A percentile compares a stretch with the other conserved stretches of the same genome.
phyloP scores from a whole-genome alignment of 1,284 basidiomycete species.

The Fomitopsis pinicola region DNA sequence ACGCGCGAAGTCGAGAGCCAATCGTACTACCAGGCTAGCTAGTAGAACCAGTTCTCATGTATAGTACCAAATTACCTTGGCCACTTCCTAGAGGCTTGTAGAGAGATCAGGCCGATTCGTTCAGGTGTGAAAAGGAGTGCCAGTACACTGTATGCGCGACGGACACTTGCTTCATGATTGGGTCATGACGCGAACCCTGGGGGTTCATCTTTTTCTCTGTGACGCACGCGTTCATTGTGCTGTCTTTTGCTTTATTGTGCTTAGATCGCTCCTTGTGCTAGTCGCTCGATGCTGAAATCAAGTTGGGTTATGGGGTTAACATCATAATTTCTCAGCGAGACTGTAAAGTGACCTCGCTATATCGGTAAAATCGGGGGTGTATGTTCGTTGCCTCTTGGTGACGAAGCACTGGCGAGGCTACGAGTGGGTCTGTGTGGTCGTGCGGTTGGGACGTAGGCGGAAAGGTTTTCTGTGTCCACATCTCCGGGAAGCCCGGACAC shows the following conservation, averaged over 20 bases:
- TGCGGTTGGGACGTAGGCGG: not conserved
- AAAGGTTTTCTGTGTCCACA: too few relatives aligned
- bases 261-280: slow-evolving; percentile 1
- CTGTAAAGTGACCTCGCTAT: too few relatives aligned
- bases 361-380: too few relatives aligned
- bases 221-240: not conserved
- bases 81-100: too few relatives aligned
- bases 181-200: slow-evolving; percentile 3
- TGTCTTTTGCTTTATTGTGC: not conserved
- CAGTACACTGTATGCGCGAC: too few relatives aligned
- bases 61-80: too few relatives aligned
- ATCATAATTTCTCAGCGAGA: not conserved
- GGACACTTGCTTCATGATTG: not conserved
- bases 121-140: too few relatives aligned
- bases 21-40: too few relatives aligned
- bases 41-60: too few relatives aligned
- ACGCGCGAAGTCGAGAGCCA: too few relatives aligned
- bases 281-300: slow-evolving; percentile 2
- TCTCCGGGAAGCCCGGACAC: not conserved
- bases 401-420: not conserved
- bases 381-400: not conserved
- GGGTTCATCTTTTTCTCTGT: not conserved
- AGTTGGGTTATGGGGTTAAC: slow-evolving; percentile 2
- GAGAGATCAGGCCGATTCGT: too few relatives aligned
- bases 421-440: not conserved